These are phyloP conservation scores for Alternaria sp. DNA, from an alignment of 2,329 filamentous ascomycete genomes.

Conservation along the genomic window DNA sequence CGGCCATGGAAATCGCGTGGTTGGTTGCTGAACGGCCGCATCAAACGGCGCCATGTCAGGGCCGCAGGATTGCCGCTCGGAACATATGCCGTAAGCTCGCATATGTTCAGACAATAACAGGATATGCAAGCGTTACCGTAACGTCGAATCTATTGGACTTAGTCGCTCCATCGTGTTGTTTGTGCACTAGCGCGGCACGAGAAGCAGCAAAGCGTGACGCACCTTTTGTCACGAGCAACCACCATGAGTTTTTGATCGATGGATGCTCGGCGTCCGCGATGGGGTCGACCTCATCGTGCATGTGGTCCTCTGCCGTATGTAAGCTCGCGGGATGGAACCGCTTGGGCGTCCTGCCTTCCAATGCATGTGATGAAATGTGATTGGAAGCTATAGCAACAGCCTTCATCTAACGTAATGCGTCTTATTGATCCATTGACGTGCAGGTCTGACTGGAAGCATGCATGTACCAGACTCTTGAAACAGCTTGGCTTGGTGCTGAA, in stretches of 20 bases:
- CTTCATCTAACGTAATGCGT: conserved; percentile 16
- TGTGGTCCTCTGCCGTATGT: conserved; percentile 1
- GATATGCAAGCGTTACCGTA: conserved; percentile 8
- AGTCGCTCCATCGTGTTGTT: conserved; percentile 19
- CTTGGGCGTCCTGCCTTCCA: conserved; percentile 19
- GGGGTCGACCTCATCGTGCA: conserved; percentile 6
- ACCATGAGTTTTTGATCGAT: conserved; percentile 3
- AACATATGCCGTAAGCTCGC: conserved; percentile 27
- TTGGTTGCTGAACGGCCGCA: conserved; percentile 26
- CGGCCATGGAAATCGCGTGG: conserved; percentile 19
- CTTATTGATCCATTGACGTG: conserved; percentile 8
- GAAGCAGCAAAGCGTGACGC: conserved; percentile 3
- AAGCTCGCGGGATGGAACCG: conserved; percentile 30
- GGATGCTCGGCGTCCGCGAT: conserved; percentile 7
- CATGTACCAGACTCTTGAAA: conserved; percentile 9
- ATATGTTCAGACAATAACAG: conserved; percentile 7
- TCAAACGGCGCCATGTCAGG: conserved; percentile 28
- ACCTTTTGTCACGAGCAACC: not conserved
- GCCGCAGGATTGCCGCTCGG: conserved; percentile 28
- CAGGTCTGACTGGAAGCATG: conserved; percentile 16
- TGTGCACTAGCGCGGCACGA: conserved; percentile 18
- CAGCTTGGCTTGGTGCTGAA: conserved; percentile 7
- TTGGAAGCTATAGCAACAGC: conserved; percentile 12
- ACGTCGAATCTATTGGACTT: conserved; percentile 9
- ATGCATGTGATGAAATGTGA: conserved; percentile 2